Evolutionary conservation across 2,329 filamentous ascomycete species (phyloP).

Genomic region (Plenodomus lindquistii): DNA sequence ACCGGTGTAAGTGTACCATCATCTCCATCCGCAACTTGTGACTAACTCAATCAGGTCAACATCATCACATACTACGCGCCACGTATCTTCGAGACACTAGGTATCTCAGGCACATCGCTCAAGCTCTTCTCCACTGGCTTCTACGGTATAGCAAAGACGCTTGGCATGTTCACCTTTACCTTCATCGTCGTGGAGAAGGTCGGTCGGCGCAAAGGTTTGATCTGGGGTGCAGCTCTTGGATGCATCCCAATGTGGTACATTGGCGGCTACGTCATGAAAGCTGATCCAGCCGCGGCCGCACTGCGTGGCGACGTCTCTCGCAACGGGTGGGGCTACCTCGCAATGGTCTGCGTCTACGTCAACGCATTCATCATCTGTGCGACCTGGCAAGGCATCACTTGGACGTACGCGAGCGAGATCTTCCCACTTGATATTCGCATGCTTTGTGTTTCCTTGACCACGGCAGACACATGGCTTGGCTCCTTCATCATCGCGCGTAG

Average conservation of each 20-base stretch:
- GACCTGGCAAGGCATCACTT: constrained; percentile 49
- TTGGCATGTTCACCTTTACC: constrained; percentile 48
- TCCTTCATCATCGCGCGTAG: constrained; percentile 47
- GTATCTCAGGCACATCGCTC: constrained; percentile 48
- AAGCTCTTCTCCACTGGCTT: constrained; percentile 56
- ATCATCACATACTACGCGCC: constrained; percentile 45
- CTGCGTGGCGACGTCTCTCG: constrained; percentile 47
- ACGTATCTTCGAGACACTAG: constrained; percentile 48
- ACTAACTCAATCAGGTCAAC: constrained; percentile 28
- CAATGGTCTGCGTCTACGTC: constrained; percentile 60
- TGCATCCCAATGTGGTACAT: constrained; percentile 57
- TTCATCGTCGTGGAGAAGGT: constrained; percentile 47
- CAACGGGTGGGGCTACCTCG: constrained; percentile 55
- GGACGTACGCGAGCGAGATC: constrained; percentile 55
- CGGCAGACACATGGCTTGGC: constrained; percentile 46
- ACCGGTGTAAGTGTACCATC: constrained; percentile 37
- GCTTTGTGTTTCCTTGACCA: constrained; percentile 46
- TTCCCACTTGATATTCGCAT: constrained; percentile 50
- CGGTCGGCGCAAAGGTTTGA: constrained; percentile 48
- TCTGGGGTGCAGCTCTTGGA: constrained; percentile 55
- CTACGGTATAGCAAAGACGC: constrained; percentile 50
- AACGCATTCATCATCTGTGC: constrained; percentile 59
- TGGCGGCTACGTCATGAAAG: constrained; percentile 58
- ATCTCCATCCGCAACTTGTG: not conserved
- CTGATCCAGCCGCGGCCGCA: constrained; percentile 54